Base-by-base conservation (phyloP, 345 rosid species). In the Corchorus olitorius region DNA sequence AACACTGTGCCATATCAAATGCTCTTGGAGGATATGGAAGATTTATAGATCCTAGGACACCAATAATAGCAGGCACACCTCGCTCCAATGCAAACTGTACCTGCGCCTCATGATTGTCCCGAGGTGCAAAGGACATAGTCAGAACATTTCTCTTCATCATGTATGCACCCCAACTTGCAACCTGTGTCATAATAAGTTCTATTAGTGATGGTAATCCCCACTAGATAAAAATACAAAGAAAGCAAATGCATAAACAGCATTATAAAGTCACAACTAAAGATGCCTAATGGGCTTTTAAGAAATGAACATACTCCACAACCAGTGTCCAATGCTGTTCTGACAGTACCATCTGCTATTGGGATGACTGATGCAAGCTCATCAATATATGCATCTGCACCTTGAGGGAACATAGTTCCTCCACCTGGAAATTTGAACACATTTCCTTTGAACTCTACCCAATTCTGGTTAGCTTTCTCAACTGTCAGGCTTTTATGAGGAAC, bases 121-220 rank as follows among this genome's bases (percentile, higher is more conserved):
- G 78, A 41, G 99, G 99, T 3, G 99, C 97, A 83, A 96, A 96
- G 0, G 99, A 96, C 97, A 96, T 93, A 6, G 98, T 71, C 82
- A 93, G 72, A 45, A 96, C 97, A 59, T 96, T 96, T 87, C 93
- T 88, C 78, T 91, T 92, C 83, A 91, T 75, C 81, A 96, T 80
- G 77, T 93, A 96, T 53, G 97, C 99, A 76, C 99, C 99, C 99
- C 99, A 96, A 76, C 99, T 96, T 50, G 98, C 99, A 66, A 96
- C 99, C 99, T 96, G 76, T 55, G 74, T 49, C 50, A 56, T 46
- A 27, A 62, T 50, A 43, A 16, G 14, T 60, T 59, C 22, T 6
- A 50, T 77, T 70, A 68, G 15, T 50, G 65, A 53, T 7, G 35
- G 7, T 53, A 11, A 45, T n/a, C 19, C 13, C 11, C 11, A 9